Evolutionary conservation across 2,329 filamentous ascomycete genomes (phyloP).

Genomic region (Podosphaera aphanis): DNA sequence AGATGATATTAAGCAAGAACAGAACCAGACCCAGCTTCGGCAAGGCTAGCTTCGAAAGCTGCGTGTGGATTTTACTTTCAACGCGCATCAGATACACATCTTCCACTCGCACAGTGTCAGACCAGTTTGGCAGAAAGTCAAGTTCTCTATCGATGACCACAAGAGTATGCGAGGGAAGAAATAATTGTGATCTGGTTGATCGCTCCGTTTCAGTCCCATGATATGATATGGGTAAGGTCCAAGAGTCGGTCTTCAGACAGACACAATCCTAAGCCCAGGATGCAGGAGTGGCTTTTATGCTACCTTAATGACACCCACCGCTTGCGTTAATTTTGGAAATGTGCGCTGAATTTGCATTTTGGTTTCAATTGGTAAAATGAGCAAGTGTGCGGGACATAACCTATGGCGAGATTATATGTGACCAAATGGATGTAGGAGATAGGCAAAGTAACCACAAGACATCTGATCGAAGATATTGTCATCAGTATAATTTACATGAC

Average conservation of each 20-base stretch:
- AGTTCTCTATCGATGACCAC: background rate
- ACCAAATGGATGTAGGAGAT: background rate
- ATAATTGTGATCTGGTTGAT: background rate
- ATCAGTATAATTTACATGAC: background rate
- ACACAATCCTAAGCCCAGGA: background rate
- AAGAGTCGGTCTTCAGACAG: background rate
- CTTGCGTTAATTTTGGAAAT: background rate
- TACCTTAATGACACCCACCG: background rate
- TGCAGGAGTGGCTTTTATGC: background rate
- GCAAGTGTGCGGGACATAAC: background rate
- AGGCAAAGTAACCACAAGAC: background rate
- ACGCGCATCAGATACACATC: background rate
- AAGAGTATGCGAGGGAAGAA: background rate
- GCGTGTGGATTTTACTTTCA: background rate
- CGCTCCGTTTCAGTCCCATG: background rate
- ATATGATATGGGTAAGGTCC: background rate
- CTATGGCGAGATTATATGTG: background rate
- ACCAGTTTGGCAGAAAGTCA: background rate
- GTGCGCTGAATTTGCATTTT: background rate
- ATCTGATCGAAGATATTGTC: background rate
- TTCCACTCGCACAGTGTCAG: background rate
- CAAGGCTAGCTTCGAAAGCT: background rate
- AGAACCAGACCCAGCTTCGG: constrained; percentile 1
- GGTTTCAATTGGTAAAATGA: background rate
- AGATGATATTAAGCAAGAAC: constrained; percentile 1